Evolutionary conservation across 2,329 filamentous ascomycete species (phyloP).

Genomic region (Botrytis fabae): DNA sequence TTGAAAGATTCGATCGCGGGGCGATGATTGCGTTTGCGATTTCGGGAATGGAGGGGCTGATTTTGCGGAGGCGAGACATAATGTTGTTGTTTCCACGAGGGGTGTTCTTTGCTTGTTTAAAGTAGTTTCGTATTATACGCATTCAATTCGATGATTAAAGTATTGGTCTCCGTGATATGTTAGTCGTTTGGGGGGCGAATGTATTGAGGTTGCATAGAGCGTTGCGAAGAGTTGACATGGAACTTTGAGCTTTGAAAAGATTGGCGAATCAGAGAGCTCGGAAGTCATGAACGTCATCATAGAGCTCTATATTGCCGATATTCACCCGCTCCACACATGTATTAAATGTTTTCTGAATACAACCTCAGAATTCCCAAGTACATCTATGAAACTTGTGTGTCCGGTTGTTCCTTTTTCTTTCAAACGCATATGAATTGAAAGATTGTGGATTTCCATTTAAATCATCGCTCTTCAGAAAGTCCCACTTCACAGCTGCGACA

Average conservation of each 20-base stretch:
- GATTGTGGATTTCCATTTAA: neutral
- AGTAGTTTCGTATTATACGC: accelerated
- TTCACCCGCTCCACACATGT: neutral
- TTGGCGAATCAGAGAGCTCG: constrained; percentile 14
- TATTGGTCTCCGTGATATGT: neutral
- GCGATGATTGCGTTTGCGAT: constrained; percentile 33
- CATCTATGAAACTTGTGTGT: neutral
- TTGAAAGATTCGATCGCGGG: constrained; percentile 14
- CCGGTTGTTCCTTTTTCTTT: neutral
- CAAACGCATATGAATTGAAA: neutral
- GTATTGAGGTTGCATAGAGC: neutral
- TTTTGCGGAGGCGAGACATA: constrained; percentile 20
- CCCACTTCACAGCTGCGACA: neutral
- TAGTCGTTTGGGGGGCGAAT: neutral
- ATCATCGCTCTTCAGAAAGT: neutral
- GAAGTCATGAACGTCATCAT: constrained; percentile 4
- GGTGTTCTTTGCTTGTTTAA: neutral
- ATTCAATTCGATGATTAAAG: neutral
- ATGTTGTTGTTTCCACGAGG: neutral
- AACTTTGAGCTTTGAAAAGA: constrained; percentile 4
- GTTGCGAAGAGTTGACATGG: neutral
- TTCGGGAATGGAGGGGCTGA: constrained; percentile 36
- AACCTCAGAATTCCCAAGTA: neutral
- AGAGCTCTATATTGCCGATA: neutral
- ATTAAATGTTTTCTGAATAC: neutral